Evolutionary conservation across 345 rosid species (phyloP), one percentile per base, ranked within the genome.

Genomic region (Reutealis trisperma): DNA sequence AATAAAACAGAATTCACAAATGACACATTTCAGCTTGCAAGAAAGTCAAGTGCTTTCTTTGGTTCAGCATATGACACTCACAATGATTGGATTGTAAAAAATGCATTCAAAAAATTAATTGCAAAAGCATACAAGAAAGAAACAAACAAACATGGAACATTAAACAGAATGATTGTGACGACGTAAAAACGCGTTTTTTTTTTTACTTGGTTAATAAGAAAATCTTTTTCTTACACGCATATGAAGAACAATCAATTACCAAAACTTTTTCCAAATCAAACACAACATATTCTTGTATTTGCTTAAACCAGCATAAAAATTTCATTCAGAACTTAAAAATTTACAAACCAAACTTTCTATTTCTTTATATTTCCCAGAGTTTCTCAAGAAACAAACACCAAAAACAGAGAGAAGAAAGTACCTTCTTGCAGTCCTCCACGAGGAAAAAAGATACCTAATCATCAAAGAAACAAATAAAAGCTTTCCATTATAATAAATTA

Each of bases 381-480:
- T 65, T 42, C 59, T 5, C 47, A 4, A 27, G 66, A 52, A 49
- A 65, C 2, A 25, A 54, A 5, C 11, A 27, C 7, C 34, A 27
- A 47, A 69, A n/a, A 11, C 7, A 58, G 51, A 69, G n/a, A 59
- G 32, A 8, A 6, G 11, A 58, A 3, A 1, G 13, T 72, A 79
- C 82, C 82, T 74, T 77, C 44, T 79, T 79, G 19, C 67, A 77
- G 47, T 79, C 82, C 54, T 79, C 82, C 82, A 79, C 73, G 60
- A 74, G n/a, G n/a, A 6, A 41, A 19, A 25, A 32, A 18, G 8
- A 74, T 37, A 37, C 41, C 5, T 37, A 42, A 74, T 32, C 69
- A 21, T 30, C 42, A 47, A 47, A 18, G 19, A 47, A 18, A 27
- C 19, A 42, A 19, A 66, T 4, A 37, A 42, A 27, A 66, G 52